Base-by-base conservation (phyloP, 495 filamentous ascomycete genomes). In the Aspergillus bertholletiae region DNA sequence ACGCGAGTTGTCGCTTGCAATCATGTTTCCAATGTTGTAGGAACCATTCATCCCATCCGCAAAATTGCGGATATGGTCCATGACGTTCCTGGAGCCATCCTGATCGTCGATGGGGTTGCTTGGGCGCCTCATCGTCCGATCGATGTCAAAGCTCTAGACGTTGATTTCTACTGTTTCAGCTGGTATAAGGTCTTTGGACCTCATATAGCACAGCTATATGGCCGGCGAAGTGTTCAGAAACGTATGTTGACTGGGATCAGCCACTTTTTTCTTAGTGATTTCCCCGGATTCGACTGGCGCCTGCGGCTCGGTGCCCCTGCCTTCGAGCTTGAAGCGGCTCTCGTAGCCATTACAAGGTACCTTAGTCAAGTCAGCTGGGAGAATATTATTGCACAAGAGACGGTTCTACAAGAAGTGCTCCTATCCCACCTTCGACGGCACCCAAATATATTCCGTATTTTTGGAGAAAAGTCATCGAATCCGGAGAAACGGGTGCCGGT, bases 131-230 rank as follows among this genome's bases (percentile, higher is more conserved):
- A 89, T 60, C 67, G 86, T 18, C 63, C 61, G 7, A 68, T 88
- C 47, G 83, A 89, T 61, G 82, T 88, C 13, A 70, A 61, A 49
- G 79, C 54, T 3, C 65, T 88, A 9, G 85, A 77, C 1, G 84
- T 86, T 0, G 85, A 88, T 61, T 79, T 87, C 58, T 89, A 89
- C 61, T 67, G 75, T n/a, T 83, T 88, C 57, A 80, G 74, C 7
- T 89, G 86, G 67, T 88, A 88, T 61, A 87, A 88, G 68, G 80
- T 84, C 28, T 88, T 80, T 64, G 85, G 84, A 0, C 86, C 86
- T 2, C 86, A 88, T 56, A 71, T 87, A 22, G 72, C 84, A 4
- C 67, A 79, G 53, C 73, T 89, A 11, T 89, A 87, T 60, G 83
- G 76, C 17, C 24, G 46, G 11, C 45, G 57, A 0, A 13, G 2